Conservation (phyloP, 371 early-diverging fungal species). For the Mucor sp. region DNA sequence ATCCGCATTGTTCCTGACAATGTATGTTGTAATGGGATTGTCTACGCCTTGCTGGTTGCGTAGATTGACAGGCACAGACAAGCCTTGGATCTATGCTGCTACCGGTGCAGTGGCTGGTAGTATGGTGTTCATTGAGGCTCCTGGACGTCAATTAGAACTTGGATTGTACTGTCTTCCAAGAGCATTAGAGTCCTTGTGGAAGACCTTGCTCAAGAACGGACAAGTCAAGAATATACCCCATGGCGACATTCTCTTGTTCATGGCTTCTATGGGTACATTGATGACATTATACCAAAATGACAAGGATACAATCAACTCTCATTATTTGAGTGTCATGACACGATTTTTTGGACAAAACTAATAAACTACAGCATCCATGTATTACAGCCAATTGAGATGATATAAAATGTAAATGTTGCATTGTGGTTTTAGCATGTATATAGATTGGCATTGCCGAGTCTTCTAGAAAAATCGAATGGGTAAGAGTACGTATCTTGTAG, state of each 20-base stretch:
- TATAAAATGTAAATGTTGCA: not conserved
- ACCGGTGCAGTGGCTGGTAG: constrained; percentile 73
- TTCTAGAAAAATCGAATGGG: not conserved
- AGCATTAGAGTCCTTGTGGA: constrained; percentile 78
- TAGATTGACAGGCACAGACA: constrained; percentile 57
- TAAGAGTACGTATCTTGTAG: not conserved
- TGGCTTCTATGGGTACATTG: constrained; percentile 75
- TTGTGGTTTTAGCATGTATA: not conserved
- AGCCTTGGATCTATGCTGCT: constrained; percentile 51
- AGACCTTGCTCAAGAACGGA: constrained; percentile 48
- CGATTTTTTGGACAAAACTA: constrained; percentile 86
- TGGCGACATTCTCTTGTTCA: constrained; percentile 69
- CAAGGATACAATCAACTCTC: constrained; percentile 68
- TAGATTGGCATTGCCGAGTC: not conserved
- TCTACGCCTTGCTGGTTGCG: constrained; percentile 71
- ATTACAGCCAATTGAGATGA: not conserved
- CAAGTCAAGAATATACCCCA: constrained; percentile 48
- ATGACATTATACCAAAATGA: constrained; percentile 87
- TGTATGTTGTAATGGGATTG: constrained; percentile 68
- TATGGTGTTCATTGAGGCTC: constrained; percentile 74
- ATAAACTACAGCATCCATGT: not conserved
- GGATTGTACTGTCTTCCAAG: constrained; percentile 84
- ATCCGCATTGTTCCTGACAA: constrained; percentile 71
- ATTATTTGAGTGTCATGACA: constrained; percentile 78
- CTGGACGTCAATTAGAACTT: constrained; percentile 77